A percentile compares a stretch with the other conserved stretches of the same genome.
These are phyloP conservation scores for Plasmodium sp. DNA, from an alignment of 169 alveolate genomes.

Conservation along the genomic window DNA sequence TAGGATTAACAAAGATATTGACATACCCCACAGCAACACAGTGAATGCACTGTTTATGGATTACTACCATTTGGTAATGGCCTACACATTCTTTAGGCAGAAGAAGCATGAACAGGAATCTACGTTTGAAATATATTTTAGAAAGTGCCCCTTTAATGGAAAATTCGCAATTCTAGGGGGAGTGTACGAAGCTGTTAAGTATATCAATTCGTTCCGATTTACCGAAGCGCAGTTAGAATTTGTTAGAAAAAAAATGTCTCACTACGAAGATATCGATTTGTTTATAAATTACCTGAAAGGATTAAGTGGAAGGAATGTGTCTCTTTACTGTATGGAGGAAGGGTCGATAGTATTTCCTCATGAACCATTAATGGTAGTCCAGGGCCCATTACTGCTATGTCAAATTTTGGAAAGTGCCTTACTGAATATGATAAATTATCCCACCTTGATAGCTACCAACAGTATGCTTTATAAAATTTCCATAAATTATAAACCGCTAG, in stretches of 20 bases:
- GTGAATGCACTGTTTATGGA: constrained; percentile 70
- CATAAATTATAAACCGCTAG: constrained; percentile 81
- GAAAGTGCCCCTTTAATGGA: constrained; percentile 93
- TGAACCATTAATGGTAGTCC: constrained; percentile 89
- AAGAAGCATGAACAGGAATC: constrained; percentile 85
- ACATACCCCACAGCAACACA: constrained; percentile 42
- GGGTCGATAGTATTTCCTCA: constrained; percentile 90
- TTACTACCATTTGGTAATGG: constrained; percentile 65
- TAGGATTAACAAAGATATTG: constrained; percentile 49
- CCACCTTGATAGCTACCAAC: constrained; percentile 91
- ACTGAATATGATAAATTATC: constrained; percentile 87
- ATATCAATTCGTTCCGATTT: constrained; percentile 84
- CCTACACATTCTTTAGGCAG: constrained; percentile 54
- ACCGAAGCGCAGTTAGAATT: constrained; percentile 85
- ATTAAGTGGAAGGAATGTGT: constrained; percentile 18
- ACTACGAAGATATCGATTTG: constrained; percentile 46
- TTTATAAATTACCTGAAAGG: constrained; percentile 15
- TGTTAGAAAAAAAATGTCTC: constrained; percentile 73
- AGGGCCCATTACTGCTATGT: constrained; percentile 90
- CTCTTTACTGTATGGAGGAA: constrained; percentile 76
- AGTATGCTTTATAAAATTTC: constrained; percentile 75
- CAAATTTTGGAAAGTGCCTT: constrained; percentile 91
- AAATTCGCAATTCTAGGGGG: constrained; percentile 87
- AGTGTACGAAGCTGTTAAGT: constrained; percentile 85
- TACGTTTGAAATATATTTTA: constrained; percentile 89